Evolutionary conservation across 306 rosid genomes (phyloP), one percentile per base, ranked within the genome.

Genomic region (Dalbergia cultrata): DNA sequence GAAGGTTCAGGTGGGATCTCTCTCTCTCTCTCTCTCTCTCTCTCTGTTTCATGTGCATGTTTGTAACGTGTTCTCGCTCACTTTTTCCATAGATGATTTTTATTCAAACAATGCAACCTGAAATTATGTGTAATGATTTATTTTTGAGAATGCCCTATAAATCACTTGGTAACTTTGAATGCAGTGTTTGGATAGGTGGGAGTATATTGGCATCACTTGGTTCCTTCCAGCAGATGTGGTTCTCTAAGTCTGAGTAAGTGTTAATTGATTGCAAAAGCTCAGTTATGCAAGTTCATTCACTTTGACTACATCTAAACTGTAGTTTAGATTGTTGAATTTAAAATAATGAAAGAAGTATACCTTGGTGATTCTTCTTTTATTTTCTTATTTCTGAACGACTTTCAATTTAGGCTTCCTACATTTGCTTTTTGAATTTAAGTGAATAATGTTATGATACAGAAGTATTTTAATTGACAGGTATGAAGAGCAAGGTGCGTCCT

Each of bases 161-260:
- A 60, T 60, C 76, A 53, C 73, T 19, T 64, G 69, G 62, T 84
- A 19, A 54, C 54, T 70, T 41, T 65, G 45, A 65, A 52, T 67
- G 85, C 91, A 95, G 99, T 77, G 99, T 95, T 57, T 95, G 99
- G 99, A 95, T 95, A 37, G 99, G 99, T 52, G 99, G 99, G 66
- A 95, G 99, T 70, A 95, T 95, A 84, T 86, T 95, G 93, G 99
- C 99, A 21, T 95, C 99, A 74, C 99, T 95, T 79, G 99, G 99
- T 76, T 93, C 99, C 81, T 93, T 95, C 89, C 99, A 95, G 78
- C 90, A 86, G 74, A 86, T 86, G 90, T 86, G 90, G 90, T 95
- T 95, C 90, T 92, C 97, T 59, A 92, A 90, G 75, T 85, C 97
- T 13, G 97, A 92, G 97, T 92, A 87, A 84, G 94, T 82, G 70